These are phyloP conservation scores for Hypericum androsaemum DNA, from an alignment of 345 rosid genomes.

Conservation along the genomic window DNA sequence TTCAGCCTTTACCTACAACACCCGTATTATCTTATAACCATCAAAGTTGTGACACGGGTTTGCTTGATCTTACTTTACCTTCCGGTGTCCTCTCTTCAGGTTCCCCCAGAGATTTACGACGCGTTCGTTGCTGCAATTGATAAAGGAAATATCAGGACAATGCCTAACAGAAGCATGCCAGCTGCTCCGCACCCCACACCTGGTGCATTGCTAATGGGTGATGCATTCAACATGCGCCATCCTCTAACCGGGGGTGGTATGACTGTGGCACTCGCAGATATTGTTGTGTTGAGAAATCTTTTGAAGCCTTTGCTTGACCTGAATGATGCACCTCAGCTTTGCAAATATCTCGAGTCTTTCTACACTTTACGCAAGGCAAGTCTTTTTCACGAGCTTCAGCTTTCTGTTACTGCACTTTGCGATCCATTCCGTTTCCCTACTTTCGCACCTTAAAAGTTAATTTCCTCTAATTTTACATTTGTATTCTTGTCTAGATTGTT, in stretches of 20 bases:
- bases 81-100: slow-evolving; percentile 14
- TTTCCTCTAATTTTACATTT: too few species aligned
- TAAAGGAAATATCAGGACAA: slow-evolving; percentile 39
- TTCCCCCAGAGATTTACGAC: slow-evolving; percentile 30
- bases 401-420: neutral
- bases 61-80: too few species aligned
- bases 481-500: too few species aligned
- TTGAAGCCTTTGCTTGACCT: slow-evolving; percentile 35
- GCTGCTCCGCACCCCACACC: slow-evolving; percentile 44
- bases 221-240: slow-evolving; percentile 59
- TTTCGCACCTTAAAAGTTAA: too few species aligned
- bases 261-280: slow-evolving; percentile 52
- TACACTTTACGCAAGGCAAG: slow-evolving; percentile 45
- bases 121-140: slow-evolving; percentile 36
- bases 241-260: slow-evolving; percentile 60
- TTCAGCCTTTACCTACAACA: neutral
- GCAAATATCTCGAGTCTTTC: slow-evolving; percentile 44
- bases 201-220: slow-evolving; percentile 43
- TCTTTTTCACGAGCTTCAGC: neutral
- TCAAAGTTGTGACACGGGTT: too few species aligned
- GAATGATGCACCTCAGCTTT: slow-evolving; percentile 30
- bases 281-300: slow-evolving; percentile 38
- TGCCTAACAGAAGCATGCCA: slow-evolving; percentile 57
- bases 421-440: neutral
- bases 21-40: too few species aligned